Base-by-base conservation (phyloP, 2,329 filamentous ascomycete species). In the Lizonia empirigonia region DNA sequence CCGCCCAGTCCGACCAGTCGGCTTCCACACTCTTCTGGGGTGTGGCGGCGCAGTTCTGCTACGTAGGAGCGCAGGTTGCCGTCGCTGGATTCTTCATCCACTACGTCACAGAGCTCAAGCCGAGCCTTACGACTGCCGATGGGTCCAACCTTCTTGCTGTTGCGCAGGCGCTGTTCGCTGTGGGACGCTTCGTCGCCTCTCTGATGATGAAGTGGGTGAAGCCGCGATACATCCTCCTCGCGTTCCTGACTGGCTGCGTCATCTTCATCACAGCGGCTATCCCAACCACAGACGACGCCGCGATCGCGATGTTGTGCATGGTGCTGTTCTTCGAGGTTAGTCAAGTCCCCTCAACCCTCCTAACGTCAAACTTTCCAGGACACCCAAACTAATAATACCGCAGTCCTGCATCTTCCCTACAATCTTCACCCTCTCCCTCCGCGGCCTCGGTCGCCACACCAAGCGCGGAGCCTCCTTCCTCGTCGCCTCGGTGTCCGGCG, bases 31-130 rank as follows among this genome's bases (percentile, higher is more conserved):
- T 85, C 1, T 77, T 61, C 3, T 61, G 84, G 4, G 83, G 79
- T 1, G 68, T 81, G 1, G 77, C 81, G 62, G 76, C 78, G 4
- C 78, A 81, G 57, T 85, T 82, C 60, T 83, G 80, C 70, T 85
- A 85, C 58, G 79, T 84, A 1, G 83, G 82, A 7, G 80, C 76
- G 1, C 82, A 85, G 64, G 83, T 85, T 69, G 76, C 77, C 20
- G 67, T 82, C 22, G 77, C 80, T 0, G 77, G 75, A 7, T 73
- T 70, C 19, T 79, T 82, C 44, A 63, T 69, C 27, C 55, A 65
- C 1, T 81, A 81, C 48, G 65, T 82, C 18, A 26, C 46, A 1
- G 44, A 63, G 6, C 71, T 77, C 4, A 67, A 71, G 13, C 74
- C 77, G 1, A 54, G 54, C 4, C 63, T 72, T 23, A 68, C 73